Base-by-base conservation (phyloP, 164 flowering plant genomes). In the Cinnamomum micranthum region DNA sequence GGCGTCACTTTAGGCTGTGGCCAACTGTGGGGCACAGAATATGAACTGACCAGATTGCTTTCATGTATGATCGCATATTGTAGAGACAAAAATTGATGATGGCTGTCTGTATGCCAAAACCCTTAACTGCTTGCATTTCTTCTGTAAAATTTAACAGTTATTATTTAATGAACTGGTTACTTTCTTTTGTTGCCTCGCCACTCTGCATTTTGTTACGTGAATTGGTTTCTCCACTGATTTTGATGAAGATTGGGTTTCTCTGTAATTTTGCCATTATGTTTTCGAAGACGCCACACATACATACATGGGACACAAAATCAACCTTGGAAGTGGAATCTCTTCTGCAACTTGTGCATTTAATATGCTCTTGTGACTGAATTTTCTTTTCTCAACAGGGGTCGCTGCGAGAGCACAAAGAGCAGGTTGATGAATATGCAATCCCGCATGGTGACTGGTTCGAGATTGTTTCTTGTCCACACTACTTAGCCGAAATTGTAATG, bases 401-500 rank as follows among this genome's bases (percentile, higher is more conserved):
- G 14, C 71, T 93, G 41, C 82, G 98, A 50, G 84, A 84, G 68
- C 78, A 74, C 7, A 23, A 24, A 19, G 86, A 81, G 50, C 76
- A 86, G 69, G 67, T 17, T 24, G 78, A 87, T 28, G 89, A 87
- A 50, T 92, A 93, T 81, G 81, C 72, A 70, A 91, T 91, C 73
- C 99, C 98, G 60, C 78, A 73, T 73, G 96, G 99, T 35, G 98
- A 93, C 83, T 95, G 98, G 98, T 95, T 95, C 71, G 86, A 91
- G 69, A 27, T 84, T 66, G 99, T 92, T 71, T 95, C 98, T 15
- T 86, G 87, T 79, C 95, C 99, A 22, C 98, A 95, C 82, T 95
- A 93, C 74, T 81, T 93, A 31, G 96, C 99, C 51, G 98, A 95
- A 81, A 90, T 93, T 50, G 99, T 93, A 86, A 84, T 55, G 71